Evolutionary conservation across 441 rosid genomes (phyloP), one percentile per base, ranked within the genome.

Genomic region (Dalechampia spathulata): DNA sequence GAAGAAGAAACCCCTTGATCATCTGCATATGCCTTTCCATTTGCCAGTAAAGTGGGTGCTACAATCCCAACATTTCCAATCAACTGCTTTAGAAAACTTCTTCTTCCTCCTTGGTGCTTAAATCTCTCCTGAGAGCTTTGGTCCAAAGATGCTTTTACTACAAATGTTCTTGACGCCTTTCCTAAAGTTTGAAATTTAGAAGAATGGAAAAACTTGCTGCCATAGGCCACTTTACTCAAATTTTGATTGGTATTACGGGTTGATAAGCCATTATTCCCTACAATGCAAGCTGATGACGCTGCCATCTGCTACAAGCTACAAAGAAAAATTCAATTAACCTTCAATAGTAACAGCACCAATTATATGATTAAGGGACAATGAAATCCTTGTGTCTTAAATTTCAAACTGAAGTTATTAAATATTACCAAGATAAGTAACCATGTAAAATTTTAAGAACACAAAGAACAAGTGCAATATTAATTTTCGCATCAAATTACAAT

Each of bases 1-100:
- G 98, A 91, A 46, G 98, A 91, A 63, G 98, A 87, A 75, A 83
- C 85, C 38, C 75, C 98, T 69, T 91, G 95, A 4, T 82, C 96
- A 68, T 87, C 95, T 7, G 98, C 98, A 58, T 65, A 63, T 1
- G 95, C 96, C 61, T 69, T 79, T 22, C 87, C 89, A 65, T 49
- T 70, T 48, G 78, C 80, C 20, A 87, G 66, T 16, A 87, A 71
- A 57, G 88, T 74, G 17, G 83, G 73, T 46, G 68, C 84, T 34
- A 82, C 83, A 5, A 81, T 39, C 46, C 93, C 89, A 6, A 71
- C 74, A 68, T 76, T 83, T 28, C 91, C 90, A 50, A 87, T 76
- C 67, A 85, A 63, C n/a, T 71, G 60, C 40, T 82, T 85, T 22
- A 87, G 77, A 57, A 87, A 60, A 21, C 57, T 52, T 61, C 74